phyloP scores from a whole-genome alignment of 306 rosid genomes.

The Myrica gale region DNA sequence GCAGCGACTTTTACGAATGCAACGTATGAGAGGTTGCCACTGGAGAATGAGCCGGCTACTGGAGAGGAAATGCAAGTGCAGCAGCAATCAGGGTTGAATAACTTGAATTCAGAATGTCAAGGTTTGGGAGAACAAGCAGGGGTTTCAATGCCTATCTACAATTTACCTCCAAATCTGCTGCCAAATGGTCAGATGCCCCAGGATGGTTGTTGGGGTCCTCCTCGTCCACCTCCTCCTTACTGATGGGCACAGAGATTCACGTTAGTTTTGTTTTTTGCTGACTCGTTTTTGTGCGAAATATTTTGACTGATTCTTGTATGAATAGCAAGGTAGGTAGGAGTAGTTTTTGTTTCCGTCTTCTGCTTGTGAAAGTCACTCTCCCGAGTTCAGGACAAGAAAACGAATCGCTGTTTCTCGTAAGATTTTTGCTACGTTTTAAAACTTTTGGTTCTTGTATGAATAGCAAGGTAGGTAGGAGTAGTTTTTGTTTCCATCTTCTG shows the following conservation, averaged over 20 bases:
- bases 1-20: conserved; percentile 84
- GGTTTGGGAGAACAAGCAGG: conserved; percentile 45
- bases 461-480: conserved; percentile 31
- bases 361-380: conserved; percentile 18
- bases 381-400: background rate
- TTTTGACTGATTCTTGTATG: conserved; percentile 41
- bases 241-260: conserved; percentile 9
- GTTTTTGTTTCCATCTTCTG: conserved; percentile 31
- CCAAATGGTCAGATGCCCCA: conserved; percentile 68
- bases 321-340: conserved; percentile 32
- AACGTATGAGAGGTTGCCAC: conserved; percentile 66
- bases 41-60: conserved; percentile 45
- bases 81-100: conserved; percentile 34
- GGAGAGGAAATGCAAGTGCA: conserved; percentile 47
- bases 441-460: conserved; percentile 44
- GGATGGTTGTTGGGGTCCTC: conserved; percentile 73
- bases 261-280: conserved; percentile 8
- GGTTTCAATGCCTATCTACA: conserved; percentile 47
- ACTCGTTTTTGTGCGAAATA: conserved; percentile 22
- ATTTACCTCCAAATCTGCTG: conserved; percentile 62
- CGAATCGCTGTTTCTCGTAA: background rate
- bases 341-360: conserved; percentile 25
- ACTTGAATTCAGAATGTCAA: conserved; percentile 37
- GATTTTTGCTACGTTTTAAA: background rate
- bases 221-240: conserved; percentile 68